These are phyloP conservation scores for Rugonectria rugulosa DNA, from an alignment of 2,329 filamentous ascomycete species.

Conservation along the genomic window DNA sequence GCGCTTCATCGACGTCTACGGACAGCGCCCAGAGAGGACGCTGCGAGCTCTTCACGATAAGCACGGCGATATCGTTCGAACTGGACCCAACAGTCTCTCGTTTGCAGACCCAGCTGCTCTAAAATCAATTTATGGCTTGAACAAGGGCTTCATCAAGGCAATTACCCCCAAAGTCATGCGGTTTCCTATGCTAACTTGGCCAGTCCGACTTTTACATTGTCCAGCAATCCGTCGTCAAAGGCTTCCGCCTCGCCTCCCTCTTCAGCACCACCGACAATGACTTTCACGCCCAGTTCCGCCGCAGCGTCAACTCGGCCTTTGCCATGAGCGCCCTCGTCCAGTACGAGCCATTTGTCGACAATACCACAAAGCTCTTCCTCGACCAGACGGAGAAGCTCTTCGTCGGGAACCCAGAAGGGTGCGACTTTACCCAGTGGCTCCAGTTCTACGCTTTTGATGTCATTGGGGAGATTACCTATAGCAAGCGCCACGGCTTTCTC, in stretches of 20 bases:
- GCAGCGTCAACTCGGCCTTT: constrained; percentile 79
- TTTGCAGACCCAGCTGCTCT: constrained; percentile 78
- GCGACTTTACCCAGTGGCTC: constrained; percentile 74
- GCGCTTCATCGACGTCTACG: constrained; percentile 74
- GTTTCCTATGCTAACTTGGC: constrained; percentile 54
- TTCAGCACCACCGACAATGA: constrained; percentile 79
- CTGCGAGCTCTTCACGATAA: constrained; percentile 73
- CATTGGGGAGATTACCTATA: constrained; percentile 79
- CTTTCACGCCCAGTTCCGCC: constrained; percentile 77
- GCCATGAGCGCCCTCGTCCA: constrained; percentile 79
- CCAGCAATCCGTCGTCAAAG: constrained; percentile 75
- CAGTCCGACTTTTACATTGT: constrained; percentile 84
- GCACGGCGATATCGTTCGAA: constrained; percentile 76
- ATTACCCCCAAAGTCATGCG: background rate
- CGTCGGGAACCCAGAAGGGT: constrained; percentile 47
- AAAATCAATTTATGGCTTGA: constrained; percentile 80
- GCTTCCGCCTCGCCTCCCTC: constrained; percentile 72
- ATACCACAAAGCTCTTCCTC: constrained; percentile 76
- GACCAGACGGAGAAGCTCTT: constrained; percentile 65
- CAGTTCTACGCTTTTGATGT: constrained; percentile 87
- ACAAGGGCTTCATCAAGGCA: constrained; percentile 83
- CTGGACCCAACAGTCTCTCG: constrained; percentile 77
- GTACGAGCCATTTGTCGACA: constrained; percentile 83
- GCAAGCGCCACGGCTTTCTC: constrained; percentile 77
- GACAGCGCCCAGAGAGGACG: constrained; percentile 69